Conservation (phyloP, 2,329 filamentous ascomycete species). For the Thelonectria discophora region DNA sequence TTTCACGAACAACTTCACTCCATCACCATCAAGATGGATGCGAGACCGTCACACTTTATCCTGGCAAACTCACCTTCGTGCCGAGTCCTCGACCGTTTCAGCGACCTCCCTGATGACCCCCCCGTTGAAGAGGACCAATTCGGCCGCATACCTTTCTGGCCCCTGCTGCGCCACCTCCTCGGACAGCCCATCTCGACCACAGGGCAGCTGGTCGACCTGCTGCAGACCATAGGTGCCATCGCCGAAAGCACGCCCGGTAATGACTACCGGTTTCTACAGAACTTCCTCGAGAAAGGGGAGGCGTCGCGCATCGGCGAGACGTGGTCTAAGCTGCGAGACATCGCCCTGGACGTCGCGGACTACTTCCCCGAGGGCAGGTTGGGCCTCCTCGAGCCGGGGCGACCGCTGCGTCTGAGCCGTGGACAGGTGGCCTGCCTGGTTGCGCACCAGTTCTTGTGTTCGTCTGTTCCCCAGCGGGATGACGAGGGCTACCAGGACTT, state of each 20-base stretch:
- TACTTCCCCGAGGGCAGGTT: slow-evolving; percentile 36
- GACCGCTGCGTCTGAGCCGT: slow-evolving; percentile 33
- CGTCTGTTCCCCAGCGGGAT: slow-evolving; percentile 31
- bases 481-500: slow-evolving; percentile 45
- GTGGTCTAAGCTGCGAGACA: slow-evolving; percentile 40
- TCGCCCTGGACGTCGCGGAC: slow-evolving; percentile 32
- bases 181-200: slow-evolving; percentile 12
- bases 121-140: slow-evolving; percentile 34
- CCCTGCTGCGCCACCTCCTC: slow-evolving; percentile 38
- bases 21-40: slow-evolving; percentile 19
- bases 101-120: slow-evolving; percentile 34
- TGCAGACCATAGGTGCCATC: slow-evolving; percentile 43
- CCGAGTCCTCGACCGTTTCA: slow-evolving; percentile 44
- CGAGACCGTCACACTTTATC: slow-evolving; percentile 26
- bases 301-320: slow-evolving; percentile 20
- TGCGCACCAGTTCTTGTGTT: slow-evolving; percentile 46
- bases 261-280: slow-evolving; percentile 37
- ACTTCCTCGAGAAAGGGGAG: background rate
- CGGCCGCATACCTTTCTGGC: slow-evolving; percentile 41
- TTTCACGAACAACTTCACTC: no score
- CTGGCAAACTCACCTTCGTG: slow-evolving; percentile 34
- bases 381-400: slow-evolving; percentile 26
- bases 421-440: slow-evolving; percentile 44
- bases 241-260: slow-evolving; percentile 29
- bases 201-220: slow-evolving; percentile 34